Conservation (phyloP, 2,329 filamentous ascomycete species). For the Orbilia javanica region DNA sequence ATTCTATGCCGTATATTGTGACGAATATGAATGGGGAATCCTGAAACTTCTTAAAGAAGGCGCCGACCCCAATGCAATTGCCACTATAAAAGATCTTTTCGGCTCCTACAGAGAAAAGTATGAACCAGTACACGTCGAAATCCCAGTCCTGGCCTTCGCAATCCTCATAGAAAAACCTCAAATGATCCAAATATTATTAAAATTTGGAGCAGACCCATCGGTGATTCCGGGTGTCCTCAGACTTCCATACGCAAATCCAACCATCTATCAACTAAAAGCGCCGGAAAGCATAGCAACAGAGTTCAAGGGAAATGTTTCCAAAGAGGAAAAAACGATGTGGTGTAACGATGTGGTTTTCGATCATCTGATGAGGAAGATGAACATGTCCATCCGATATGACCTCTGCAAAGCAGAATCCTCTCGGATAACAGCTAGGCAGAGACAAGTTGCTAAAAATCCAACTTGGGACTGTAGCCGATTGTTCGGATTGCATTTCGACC, state of each 20-base stretch:
- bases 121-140: neutral
- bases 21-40: neutral
- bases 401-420: neutral
- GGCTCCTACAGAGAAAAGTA: neutral
- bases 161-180: neutral
- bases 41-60: neutral
- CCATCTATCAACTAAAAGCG: neutral
- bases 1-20: neutral
- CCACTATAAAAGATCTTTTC: neutral
- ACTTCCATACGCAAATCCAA: neutral
- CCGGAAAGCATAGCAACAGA: neutral
- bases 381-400: conserved; percentile 12
- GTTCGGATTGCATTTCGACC: neutral
- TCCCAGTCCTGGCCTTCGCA: neutral
- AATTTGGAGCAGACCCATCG: neutral
- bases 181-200: neutral
- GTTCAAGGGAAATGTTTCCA: neutral
- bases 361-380: neutral
- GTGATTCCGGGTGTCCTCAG: neutral
- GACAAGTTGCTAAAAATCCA: neutral
- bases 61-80: neutral
- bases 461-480: neutral
- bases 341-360: neutral
- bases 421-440: neutral
- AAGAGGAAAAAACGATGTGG: neutral